A percentile compares a stretch with the other conserved stretches of the same genome.
Conservation (phyloP, 2,329 filamentous ascomycete species). For the Fusarium sp. region DNA sequence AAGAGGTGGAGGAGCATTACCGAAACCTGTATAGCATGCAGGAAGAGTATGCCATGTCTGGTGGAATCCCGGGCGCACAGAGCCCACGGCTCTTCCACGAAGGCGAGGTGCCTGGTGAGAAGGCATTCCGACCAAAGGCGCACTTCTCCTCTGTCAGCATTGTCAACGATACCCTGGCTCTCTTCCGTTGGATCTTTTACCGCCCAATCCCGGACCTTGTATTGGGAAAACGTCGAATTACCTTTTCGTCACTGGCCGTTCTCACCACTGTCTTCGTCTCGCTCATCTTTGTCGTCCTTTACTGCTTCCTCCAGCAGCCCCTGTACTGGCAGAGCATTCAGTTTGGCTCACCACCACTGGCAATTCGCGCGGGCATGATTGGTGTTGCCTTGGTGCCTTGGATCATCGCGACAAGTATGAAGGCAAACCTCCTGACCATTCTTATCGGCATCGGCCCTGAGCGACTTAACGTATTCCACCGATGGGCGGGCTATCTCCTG, state of each 20-base stretch:
- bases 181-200: constrained; percentile 91
- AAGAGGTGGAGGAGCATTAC: constrained; percentile 78
- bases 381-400: constrained; percentile 91
- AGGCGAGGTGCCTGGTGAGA: constrained; percentile 64
- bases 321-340: constrained; percentile 90
- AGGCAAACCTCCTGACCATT: constrained; percentile 86
- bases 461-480: constrained; percentile 90
- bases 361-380: constrained; percentile 90
- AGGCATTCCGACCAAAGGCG: constrained; percentile 73
- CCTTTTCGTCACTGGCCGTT: constrained; percentile 84
- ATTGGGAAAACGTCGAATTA: constrained; percentile 75
- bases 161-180: constrained; percentile 83
- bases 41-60: constrained; percentile 59
- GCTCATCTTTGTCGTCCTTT: constrained; percentile 79
- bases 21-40: constrained; percentile 65
- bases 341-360: constrained; percentile 88
- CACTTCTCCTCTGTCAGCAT: constrained; percentile 79
- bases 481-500: constrained; percentile 91
- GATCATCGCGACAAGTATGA: constrained; percentile 91
- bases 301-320: constrained; percentile 88
- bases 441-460: constrained; percentile 94
- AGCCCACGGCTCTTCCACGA: constrained; percentile 82
- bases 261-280: constrained; percentile 75
- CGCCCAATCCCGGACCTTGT: constrained; percentile 82
- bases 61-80: constrained; percentile 60